These are phyloP conservation scores for Iberis pinnata DNA, from an alignment of 345 rosid genomes.

Conservation along the genomic window DNA sequence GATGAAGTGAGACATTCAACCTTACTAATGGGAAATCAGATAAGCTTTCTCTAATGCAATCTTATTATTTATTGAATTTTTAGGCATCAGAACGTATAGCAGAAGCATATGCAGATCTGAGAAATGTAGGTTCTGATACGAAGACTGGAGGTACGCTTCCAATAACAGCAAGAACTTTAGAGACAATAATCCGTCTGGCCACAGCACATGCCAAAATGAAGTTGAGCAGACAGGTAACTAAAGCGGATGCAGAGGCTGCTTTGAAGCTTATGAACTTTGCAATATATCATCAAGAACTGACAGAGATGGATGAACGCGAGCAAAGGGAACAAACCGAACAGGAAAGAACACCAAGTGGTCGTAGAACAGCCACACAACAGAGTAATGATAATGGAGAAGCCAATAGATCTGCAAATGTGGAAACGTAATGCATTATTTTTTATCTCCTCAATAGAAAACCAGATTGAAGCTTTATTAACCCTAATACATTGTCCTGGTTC, in stretches of 20 bases:
- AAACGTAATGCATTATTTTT: constrained; percentile 35
- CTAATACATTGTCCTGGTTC: constrained; percentile 1
- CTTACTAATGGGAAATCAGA: neutral
- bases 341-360: constrained; percentile 46
- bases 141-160: constrained; percentile 99
- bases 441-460: neutral
- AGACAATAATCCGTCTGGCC: constrained; percentile 94
- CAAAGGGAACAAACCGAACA: constrained; percentile 49
- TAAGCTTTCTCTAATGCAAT: neutral
- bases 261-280: constrained; percentile 86
- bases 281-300: constrained; percentile 87
- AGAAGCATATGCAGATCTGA: constrained; percentile 87
- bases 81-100: constrained; percentile 94
- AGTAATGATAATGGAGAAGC: constrained; percentile 9
- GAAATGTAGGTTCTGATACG: constrained; percentile 64
- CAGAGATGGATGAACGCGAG: constrained; percentile 95
- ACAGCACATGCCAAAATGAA: constrained; percentile 97
- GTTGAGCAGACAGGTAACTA: constrained; percentile 79
- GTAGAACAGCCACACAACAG: constrained; percentile 26
- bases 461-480: neutral
- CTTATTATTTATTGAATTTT: constrained; percentile 2
- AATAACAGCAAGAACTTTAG: constrained; percentile 92
- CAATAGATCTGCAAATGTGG: constrained; percentile 30
- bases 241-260: constrained; percentile 86
- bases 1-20: constrained; percentile 58